Percentiles rank a stretch among this genome's conserved stretches.
Evolutionary conservation across 345 rosid genomes (phyloP).

Genomic region (Eutrema japonicum): DNA sequence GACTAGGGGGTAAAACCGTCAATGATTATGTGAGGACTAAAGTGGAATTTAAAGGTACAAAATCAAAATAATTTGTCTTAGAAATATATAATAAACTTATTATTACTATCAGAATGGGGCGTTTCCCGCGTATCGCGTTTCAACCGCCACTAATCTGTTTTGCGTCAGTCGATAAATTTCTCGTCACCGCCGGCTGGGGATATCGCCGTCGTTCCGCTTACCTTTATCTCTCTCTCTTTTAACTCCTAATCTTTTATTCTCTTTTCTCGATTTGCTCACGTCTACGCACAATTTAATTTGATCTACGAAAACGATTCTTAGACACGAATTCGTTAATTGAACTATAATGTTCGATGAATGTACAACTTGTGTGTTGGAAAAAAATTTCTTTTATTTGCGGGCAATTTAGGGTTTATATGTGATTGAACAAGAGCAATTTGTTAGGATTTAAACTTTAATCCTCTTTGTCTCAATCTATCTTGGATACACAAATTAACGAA

Average conservation of each 20-base stretch:
- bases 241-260: no score
- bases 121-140: conserved; percentile 10
- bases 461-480: no score
- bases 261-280: background rate
- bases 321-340: background rate
- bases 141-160: conserved; percentile 1
- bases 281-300: background rate
- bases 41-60: background rate
- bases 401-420: background rate
- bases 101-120: background rate
- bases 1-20: background rate
- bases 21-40: background rate
- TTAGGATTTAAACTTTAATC: no score
- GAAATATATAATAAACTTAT: background rate
- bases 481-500: no score
- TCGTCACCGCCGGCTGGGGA: background rate
- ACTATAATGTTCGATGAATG: background rate
- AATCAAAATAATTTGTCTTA: background rate
- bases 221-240: background rate
- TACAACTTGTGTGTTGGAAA: background rate
- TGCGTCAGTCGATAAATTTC: background rate
- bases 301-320: background rate
- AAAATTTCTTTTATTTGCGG: no score
- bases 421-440: background rate
- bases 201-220: background rate